Percentiles rank a stretch among this genome's conserved stretches.
phyloP scores from a whole-genome alignment of 805 yeast species.

The Wickerhamomyces alni region DNA sequence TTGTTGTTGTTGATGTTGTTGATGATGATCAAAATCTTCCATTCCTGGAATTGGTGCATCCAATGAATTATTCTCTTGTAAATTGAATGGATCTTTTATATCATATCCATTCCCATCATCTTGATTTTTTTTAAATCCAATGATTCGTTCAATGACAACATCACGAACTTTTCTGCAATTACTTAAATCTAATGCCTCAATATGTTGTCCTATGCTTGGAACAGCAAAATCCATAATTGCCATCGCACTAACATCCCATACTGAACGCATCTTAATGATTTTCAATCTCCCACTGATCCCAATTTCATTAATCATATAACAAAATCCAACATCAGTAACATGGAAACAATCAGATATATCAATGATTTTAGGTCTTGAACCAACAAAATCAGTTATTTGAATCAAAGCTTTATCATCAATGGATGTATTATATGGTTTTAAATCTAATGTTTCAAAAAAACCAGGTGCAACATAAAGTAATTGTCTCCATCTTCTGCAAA shows the following conservation, averaged over 20 bases:
- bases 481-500: conserved; percentile 66
- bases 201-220: conserved; percentile 52
- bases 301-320: conserved; percentile 62
- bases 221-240: conserved; percentile 74
- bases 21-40: conserved; percentile 24
- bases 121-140: conserved; percentile 42
- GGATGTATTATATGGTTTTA: conserved; percentile 56
- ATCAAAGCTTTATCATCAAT: conserved; percentile 53
- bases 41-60: conserved; percentile 26
- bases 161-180: conserved; percentile 73
- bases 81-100: no score
- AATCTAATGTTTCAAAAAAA: conserved; percentile 45
- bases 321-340: conserved; percentile 69
- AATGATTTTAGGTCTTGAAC: conserved; percentile 55
- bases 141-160: conserved; percentile 60
- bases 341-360: conserved; percentile 73
- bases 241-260: conserved; percentile 77
- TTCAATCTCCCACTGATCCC: conserved; percentile 59
- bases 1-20: no score
- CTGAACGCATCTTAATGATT: conserved; percentile 54
- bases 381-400: conserved; percentile 62
- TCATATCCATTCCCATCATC: not conserved
- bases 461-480: conserved; percentile 51
- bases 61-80: conserved; percentile 1
- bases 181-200: conserved; percentile 58